phyloP scores from a whole-genome alignment of 257 asterid genomes.

The Handroanthus guayacan region DNA sequence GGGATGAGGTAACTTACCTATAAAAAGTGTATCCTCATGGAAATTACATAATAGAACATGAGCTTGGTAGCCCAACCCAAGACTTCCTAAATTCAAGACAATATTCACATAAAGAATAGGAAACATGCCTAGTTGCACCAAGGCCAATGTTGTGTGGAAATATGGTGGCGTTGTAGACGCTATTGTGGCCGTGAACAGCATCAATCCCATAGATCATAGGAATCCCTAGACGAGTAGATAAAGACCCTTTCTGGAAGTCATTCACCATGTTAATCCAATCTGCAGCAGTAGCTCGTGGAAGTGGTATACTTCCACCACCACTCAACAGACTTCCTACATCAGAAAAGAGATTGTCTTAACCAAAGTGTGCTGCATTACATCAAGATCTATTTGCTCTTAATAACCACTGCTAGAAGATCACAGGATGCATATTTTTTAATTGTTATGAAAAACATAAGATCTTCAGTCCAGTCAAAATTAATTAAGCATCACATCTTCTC shows the following conservation, averaged over 20 bases:
- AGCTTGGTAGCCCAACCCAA: slow-evolving; percentile 1
- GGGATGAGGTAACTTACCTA: too few species aligned
- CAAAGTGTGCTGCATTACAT: background rate
- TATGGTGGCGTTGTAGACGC: slow-evolving; percentile 80
- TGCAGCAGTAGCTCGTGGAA: slow-evolving; percentile 64
- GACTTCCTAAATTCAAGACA: background rate
- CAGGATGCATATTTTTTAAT: background rate
- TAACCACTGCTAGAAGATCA: slow-evolving; percentile 23
- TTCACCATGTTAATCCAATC: slow-evolving; percentile 91
- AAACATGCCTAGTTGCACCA: slow-evolving; percentile 81
- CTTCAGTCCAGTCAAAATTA: background rate
- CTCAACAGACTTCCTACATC: slow-evolving; percentile 80
- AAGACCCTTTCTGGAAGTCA: slow-evolving; percentile 71
- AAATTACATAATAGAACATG: slow-evolving; percentile 4
- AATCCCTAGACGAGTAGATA: slow-evolving; percentile 82
- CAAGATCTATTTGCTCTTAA: background rate
- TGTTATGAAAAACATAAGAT: background rate
- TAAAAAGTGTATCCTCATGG: background rate
- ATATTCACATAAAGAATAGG: slow-evolving; percentile 14
- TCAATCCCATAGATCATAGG: slow-evolving; percentile 94
- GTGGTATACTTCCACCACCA: slow-evolving; percentile 94
- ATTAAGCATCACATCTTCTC: slow-evolving; percentile 6
- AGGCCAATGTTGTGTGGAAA: slow-evolving; percentile 92
- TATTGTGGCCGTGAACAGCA: slow-evolving; percentile 92
- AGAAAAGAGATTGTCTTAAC: background rate